Conservation (phyloP, 441 rosid genomes). For the Melastoma candidum region DNA sequence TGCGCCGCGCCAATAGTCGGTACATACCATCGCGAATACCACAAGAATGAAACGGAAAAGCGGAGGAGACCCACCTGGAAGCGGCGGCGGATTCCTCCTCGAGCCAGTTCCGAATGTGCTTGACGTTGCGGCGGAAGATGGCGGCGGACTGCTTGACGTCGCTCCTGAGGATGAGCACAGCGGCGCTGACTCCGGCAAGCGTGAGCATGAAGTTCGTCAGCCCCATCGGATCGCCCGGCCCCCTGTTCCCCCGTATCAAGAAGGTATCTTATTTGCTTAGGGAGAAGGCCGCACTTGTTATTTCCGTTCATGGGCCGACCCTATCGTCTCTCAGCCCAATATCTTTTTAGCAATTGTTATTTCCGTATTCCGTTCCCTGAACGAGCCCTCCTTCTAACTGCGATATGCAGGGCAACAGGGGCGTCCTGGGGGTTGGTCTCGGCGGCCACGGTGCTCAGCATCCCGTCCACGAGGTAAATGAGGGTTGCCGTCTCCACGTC, state of each 20-base stretch:
- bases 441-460: slow-evolving; percentile 93
- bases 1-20: no score
- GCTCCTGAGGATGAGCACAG: slow-evolving; percentile 56
- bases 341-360: no score
- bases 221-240: slow-evolving; percentile 30
- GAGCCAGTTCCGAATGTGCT: slow-evolving; percentile 75
- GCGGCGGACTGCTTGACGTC: slow-evolving; percentile 76
- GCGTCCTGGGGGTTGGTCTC: slow-evolving; percentile 76
- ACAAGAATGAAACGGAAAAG: no score
- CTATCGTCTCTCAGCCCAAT: no score
- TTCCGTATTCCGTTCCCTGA: slow-evolving; percentile 26
- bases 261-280: no score
- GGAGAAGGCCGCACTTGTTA: no score
- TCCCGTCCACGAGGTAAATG: slow-evolving; percentile 80
- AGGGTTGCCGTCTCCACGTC: slow-evolving; percentile 58
- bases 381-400: slow-evolving; percentile 94
- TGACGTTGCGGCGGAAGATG: slow-evolving; percentile 66
- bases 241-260: no score
- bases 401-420: slow-evolving; percentile 20
- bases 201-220: slow-evolving; percentile 78
- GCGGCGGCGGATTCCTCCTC: slow-evolving; percentile 69
- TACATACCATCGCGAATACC: no score
- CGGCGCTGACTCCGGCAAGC: slow-evolving; percentile 90
- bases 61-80: slow-evolving; percentile 30
- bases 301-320: no score